A percentile compares a stretch with the other conserved stretches of the same genome.
Conservation (phyloP, 345 rosid species). For the Eucalyptus pumila region DNA sequence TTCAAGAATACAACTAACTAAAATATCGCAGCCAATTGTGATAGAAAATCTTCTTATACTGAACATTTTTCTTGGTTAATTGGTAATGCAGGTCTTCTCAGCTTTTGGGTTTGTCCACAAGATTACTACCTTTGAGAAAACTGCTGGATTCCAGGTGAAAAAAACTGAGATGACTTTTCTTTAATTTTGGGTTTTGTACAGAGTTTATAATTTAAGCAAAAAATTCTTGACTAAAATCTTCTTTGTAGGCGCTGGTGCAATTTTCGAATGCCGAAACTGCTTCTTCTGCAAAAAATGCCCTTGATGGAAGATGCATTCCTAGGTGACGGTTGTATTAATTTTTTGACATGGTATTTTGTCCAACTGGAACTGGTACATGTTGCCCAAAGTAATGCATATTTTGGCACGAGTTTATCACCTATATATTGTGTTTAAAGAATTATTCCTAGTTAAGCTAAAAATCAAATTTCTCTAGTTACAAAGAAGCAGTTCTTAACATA, state of each 20-base stretch:
- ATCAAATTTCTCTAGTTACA: neutral
- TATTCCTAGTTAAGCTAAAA: neutral
- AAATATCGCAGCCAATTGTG: neutral
- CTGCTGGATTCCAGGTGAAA: conserved; percentile 88
- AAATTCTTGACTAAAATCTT: neutral
- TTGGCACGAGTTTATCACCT: neutral
- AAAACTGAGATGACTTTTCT: neutral
- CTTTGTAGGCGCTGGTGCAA: conserved; percentile 89
- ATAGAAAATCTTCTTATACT: neutral
- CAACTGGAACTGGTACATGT: conserved; percentile 14
- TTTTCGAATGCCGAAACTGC: conserved; percentile 91
- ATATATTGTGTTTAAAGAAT: neutral
- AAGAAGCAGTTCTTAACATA: neutral
- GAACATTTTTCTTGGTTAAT: neutral
- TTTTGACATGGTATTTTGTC: conserved; percentile 56
- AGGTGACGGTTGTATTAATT: conserved; percentile 77
- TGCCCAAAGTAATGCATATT: neutral
- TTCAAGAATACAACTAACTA: neutral
- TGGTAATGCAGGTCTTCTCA: conserved; percentile 78
- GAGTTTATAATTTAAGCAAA: neutral
- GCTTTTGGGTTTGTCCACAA: conserved; percentile 98
- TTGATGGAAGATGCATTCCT: conserved; percentile 98
- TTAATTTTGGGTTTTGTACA: neutral
- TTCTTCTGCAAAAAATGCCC: conserved; percentile 67
- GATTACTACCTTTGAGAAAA: conserved; percentile 97